Base-by-base conservation (phyloP, 805 yeast species). In the Lachancea sp. region DNA sequence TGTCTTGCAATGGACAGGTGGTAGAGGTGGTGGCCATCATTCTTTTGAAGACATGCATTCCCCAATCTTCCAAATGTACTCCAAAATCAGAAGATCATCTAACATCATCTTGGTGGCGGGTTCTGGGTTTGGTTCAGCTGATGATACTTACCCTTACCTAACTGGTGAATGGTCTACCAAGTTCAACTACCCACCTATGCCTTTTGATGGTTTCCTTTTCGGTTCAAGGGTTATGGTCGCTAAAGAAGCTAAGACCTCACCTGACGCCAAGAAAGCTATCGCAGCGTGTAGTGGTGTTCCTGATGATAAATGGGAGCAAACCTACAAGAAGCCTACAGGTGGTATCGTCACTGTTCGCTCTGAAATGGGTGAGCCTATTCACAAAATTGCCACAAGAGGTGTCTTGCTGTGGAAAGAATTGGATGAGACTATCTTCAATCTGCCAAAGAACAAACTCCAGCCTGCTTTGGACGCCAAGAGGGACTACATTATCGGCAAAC, bases 21-120 rank as follows among this genome's bases (percentile, higher is more conserved):
- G 99, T 69, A 90, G 99, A 78, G 99, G 97, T 73, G 99, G 99
- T 78, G 99, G 99, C 63, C 99, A 93, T 68, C 99, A 93, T 70
- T 91, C 98, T 41, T 93, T 81, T 63, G 99, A 93, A 76, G 99
- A 93, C 72, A 89, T 91, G 93, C 99, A 93, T 69, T 91, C 90
- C 63, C 98, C 99, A 56, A 78, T 93, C 55, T 72, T 93, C 63
- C 96, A 88, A 69, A 93, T 93, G 91, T 93, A 93, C 71, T 74
- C 95, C 55, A 84, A 85, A 74, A 85, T 93, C 60, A 85, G 99
- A 78, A 84, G 88, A 71, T 83, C 89, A 60, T 63, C 86, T 40
- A 93, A 93, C 74, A 88, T 93, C 57, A 75, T 90, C 46, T 75
- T 93, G 58, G 80, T 93, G 60, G 98, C 96, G 45, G 99, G 99